Evolutionary conservation across 2,329 filamentous ascomycete species (phyloP).

Genomic region (Aureobasidium sp.): DNA sequence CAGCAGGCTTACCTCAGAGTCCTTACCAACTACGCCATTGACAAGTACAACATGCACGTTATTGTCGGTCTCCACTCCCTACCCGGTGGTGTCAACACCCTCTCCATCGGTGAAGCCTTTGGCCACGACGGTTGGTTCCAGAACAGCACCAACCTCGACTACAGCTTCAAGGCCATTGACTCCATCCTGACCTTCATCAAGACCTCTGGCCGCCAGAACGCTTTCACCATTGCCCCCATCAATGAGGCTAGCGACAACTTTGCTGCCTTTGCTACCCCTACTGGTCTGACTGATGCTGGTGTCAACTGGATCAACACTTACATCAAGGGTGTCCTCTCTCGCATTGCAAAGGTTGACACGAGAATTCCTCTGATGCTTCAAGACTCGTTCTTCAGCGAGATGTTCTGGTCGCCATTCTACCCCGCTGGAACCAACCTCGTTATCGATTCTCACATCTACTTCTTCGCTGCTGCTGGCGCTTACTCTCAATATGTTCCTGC

Average conservation of each 20-base stretch:
- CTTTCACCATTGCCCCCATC: conserved; percentile 30
- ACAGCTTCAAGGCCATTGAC: conserved; percentile 27
- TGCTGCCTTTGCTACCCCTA: conserved; percentile 28
- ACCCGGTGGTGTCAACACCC: conserved; percentile 26
- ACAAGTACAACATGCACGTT: conserved; percentile 30
- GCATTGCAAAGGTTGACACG: conserved; percentile 21
- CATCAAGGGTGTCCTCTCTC: conserved; percentile 24
- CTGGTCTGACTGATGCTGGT: conserved; percentile 24
- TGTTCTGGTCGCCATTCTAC: conserved; percentile 25
- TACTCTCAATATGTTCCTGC: conserved; percentile 23
- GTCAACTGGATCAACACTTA: conserved; percentile 28
- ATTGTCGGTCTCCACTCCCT: conserved; percentile 29
- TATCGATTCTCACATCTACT: conserved; percentile 27
- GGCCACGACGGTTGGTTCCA: conserved; percentile 30
- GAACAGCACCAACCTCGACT: conserved; percentile 28
- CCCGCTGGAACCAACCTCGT: conserved; percentile 23
- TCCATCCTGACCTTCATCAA: conserved; percentile 28
- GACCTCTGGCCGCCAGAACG: conserved; percentile 22
- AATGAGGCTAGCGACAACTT: conserved; percentile 32
- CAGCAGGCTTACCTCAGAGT: conserved; percentile 25
- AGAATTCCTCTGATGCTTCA: conserved; percentile 30
- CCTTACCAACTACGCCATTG: conserved; percentile 30
- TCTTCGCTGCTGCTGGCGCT: conserved; percentile 23
- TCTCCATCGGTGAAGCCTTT: conserved; percentile 21
- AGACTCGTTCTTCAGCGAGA: conserved; percentile 23